Percentiles rank a stretch among this genome's conserved stretches.
These are phyloP conservation scores for Neurospora cerealis DNA, from an alignment of 495 filamentous ascomycete genomes.

Conservation along the genomic window DNA sequence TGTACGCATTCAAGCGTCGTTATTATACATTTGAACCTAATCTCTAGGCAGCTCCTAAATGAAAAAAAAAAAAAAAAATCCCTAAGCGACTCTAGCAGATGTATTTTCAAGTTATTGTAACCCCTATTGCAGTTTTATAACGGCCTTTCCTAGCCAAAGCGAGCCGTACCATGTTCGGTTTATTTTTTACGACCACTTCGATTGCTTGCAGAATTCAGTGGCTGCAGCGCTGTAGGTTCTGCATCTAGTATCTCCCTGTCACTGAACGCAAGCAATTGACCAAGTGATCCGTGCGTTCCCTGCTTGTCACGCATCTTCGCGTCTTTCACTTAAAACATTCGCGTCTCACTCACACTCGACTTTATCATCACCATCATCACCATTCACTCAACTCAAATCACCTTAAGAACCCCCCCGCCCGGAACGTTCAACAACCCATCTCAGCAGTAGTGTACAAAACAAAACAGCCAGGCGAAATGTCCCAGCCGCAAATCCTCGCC, in stretches of 20 bases:
- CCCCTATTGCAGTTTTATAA: too few species aligned
- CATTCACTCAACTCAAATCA: neutral
- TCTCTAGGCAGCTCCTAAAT: neutral
- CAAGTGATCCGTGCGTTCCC: neutral
- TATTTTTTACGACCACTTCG: too few species aligned
- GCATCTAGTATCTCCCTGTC: neutral
- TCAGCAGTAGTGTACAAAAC: neutral
- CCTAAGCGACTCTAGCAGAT: neutral
- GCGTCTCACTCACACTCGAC: neutral
- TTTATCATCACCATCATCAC: neutral
- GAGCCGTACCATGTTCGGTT: too few species aligned
- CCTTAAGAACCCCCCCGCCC: too few species aligned
- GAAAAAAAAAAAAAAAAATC: neutral
- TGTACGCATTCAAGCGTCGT: neutral
- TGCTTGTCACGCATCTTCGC: too few species aligned
- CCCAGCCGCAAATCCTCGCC: constrained; percentile 16
- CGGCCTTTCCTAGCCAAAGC: too few species aligned
- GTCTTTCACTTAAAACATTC: neutral
- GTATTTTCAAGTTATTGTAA: neutral
- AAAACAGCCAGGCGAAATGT: constrained; percentile 11
- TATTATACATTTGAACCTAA: neutral
- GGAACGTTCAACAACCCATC: too few species aligned
- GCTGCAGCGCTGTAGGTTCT: too few species aligned
- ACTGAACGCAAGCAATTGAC: neutral
- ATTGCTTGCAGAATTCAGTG: too few species aligned